A percentile compares a stretch with the other conserved stretches of the same genome.
phyloP scores from a whole-genome alignment of 768 basidiomycete genomes.

The Boletus bicolor region DNA sequence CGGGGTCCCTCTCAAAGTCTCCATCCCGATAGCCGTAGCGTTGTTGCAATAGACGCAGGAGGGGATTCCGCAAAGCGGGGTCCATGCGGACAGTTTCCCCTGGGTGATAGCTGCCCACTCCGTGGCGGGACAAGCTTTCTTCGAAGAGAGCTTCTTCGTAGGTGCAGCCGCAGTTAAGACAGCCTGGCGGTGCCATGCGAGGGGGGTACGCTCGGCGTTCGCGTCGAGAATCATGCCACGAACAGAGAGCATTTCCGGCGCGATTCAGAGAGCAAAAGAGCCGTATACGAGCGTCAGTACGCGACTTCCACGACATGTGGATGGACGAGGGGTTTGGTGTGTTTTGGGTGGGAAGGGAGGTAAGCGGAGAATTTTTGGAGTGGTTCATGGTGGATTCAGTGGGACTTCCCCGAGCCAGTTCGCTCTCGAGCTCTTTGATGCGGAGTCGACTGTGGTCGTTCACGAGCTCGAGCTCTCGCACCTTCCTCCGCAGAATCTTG shows the following conservation, averaged over 20 bases:
- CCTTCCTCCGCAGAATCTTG: slow-evolving; percentile 49
- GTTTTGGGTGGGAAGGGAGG: slow-evolving; percentile 19
- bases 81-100: slow-evolving; percentile 89
- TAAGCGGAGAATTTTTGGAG: slow-evolving; percentile 11
- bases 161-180: slow-evolving; percentile 85
- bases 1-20: slow-evolving; percentile 73
- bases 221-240: slow-evolving; percentile 87
- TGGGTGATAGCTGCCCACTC: slow-evolving; percentile 78
- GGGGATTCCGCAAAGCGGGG: slow-evolving; percentile 77
- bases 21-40: slow-evolving; percentile 81
- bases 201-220: slow-evolving; percentile 77
- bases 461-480: slow-evolving; percentile 63
- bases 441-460: slow-evolving; percentile 50
- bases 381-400: slow-evolving; percentile 23
- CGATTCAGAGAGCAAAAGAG: slow-evolving; percentile 80
- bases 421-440: slow-evolving; percentile 45
- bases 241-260: slow-evolving; percentile 84
- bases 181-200: slow-evolving; percentile 72
- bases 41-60: slow-evolving; percentile 65
- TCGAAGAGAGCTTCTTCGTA: slow-evolving; percentile 84
- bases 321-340: slow-evolving; percentile 41
- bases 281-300: slow-evolving; percentile 69
- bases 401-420: slow-evolving; percentile 36
- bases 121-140: slow-evolving; percentile 75
- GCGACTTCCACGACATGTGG: slow-evolving; percentile 61